Evolutionary conservation across 2,329 filamentous ascomycete species (phyloP).

Genomic region (Daldinia sp.): DNA sequence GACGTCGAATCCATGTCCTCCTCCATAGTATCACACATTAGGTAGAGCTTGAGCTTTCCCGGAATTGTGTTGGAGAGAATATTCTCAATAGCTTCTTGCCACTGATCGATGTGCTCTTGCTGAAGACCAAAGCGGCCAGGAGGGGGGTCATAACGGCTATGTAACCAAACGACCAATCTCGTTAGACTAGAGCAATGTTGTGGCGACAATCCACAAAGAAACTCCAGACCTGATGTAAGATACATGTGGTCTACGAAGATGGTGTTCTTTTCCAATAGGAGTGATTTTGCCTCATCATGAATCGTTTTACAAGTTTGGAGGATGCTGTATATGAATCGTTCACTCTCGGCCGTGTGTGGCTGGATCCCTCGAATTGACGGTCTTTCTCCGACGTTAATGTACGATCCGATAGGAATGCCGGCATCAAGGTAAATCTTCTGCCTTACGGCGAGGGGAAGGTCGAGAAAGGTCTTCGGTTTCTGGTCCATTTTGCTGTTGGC

Average conservation of each 20-base stretch:
- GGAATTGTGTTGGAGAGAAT: conserved; percentile 2
- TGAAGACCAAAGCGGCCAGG: not conserved
- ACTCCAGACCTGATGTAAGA: not conserved
- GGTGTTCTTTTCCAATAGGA: not conserved
- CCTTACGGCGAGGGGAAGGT: not conserved
- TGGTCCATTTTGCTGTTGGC: not conserved
- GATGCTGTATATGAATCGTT: conserved; percentile 2
- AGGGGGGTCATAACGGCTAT: not conserved
- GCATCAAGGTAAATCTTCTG: not conserved
- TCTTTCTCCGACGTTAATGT: not conserved
- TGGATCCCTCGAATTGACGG: not conserved
- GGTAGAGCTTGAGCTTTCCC: conserved; percentile 1
- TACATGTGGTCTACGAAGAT: not conserved
- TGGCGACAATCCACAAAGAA: conserved; percentile 4
- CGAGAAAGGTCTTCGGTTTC: not conserved
- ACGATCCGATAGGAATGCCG: not conserved
- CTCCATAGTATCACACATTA: conserved; percentile 11
- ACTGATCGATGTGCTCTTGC: not conserved
- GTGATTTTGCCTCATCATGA: not conserved
- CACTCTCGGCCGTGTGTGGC: not conserved
- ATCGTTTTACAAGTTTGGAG: conserved; percentile 8
- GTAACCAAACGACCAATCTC: not conserved
- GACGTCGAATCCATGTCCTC: not conserved
- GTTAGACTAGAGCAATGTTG: not conserved
- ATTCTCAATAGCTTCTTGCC: conserved; percentile 11